These are phyloP conservation scores for Trichoderma sp. DNA, from an alignment of 2,329 filamentous ascomycete genomes.

Conservation along the genomic window DNA sequence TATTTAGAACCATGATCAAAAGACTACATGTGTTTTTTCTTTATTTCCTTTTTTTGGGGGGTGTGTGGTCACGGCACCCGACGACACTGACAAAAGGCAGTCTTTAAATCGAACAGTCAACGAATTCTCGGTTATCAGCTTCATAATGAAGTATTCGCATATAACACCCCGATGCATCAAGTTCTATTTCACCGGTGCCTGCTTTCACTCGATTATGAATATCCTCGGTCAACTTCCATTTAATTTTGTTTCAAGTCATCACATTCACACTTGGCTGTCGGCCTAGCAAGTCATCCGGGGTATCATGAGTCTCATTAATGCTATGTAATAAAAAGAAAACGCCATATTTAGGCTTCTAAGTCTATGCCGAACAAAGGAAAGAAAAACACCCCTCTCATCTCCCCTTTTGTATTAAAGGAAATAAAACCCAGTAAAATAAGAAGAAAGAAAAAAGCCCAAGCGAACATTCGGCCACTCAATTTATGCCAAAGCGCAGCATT, in stretches of 20 bases:
- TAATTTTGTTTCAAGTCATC: background rate
- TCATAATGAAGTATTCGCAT: too few species aligned
- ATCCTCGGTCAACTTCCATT: too few species aligned
- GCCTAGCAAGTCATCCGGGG: background rate
- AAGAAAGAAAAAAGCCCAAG: background rate
- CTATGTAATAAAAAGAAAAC: background rate
- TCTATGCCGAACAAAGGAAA: background rate
- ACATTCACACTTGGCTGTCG: background rate
- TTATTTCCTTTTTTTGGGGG: too few species aligned
- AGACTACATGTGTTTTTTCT: background rate
- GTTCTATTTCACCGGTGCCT: too few species aligned
- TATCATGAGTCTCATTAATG: conserved; percentile 3
- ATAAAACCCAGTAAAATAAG: background rate
- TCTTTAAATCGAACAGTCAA: too few species aligned
- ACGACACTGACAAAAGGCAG: too few species aligned
- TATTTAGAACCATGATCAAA: background rate
- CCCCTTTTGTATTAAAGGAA: background rate
- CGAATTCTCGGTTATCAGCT: too few species aligned
- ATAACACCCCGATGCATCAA: too few species aligned
- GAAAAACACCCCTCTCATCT: background rate
- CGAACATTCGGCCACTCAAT: too few species aligned
- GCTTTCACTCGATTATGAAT: too few species aligned
- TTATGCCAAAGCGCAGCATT: background rate
- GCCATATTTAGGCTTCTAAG: background rate
- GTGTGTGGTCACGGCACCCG: too few species aligned